A percentile compares a stretch with the other conserved stretches of the same genome.
These are phyloP conservation scores for Leccinum ochraceum DNA, from an alignment of 768 basidiomycete species.

Conservation along the genomic window DNA sequence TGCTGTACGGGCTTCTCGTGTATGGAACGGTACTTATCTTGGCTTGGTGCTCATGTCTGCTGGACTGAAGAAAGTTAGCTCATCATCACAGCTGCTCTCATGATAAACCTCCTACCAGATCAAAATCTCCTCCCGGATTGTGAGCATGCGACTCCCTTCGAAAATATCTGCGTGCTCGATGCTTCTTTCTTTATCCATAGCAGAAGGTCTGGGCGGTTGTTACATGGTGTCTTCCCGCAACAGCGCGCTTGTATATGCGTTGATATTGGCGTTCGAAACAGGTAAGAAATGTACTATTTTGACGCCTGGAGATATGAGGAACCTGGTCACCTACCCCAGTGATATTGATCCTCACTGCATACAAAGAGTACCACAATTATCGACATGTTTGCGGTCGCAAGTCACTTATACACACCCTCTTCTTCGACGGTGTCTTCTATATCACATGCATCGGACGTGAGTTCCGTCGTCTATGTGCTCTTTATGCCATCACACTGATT, in stretches of 20 bases:
- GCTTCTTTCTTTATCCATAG: background rate
- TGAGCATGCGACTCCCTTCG: background rate
- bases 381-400: background rate
- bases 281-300: background rate
- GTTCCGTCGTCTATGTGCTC: background rate
- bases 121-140: background rate
- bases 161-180: background rate
- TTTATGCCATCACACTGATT: background rate
- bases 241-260: background rate
- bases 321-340: background rate
- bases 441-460: background rate
- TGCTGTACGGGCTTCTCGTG: background rate
- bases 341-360: background rate
- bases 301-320: background rate
- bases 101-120: background rate
- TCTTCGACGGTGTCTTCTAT: background rate
- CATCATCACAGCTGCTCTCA: background rate
- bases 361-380: background rate
- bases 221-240: background rate
- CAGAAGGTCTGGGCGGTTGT: background rate
- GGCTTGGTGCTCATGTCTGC: background rate
- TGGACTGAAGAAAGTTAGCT: background rate
- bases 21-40: background rate
- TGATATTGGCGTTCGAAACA: background rate
- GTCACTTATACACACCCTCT: background rate